phyloP scores from a whole-genome alignment of 1,284 basidiomycete genomes.

The Cutaneotrichosporon dermatis region DNA sequence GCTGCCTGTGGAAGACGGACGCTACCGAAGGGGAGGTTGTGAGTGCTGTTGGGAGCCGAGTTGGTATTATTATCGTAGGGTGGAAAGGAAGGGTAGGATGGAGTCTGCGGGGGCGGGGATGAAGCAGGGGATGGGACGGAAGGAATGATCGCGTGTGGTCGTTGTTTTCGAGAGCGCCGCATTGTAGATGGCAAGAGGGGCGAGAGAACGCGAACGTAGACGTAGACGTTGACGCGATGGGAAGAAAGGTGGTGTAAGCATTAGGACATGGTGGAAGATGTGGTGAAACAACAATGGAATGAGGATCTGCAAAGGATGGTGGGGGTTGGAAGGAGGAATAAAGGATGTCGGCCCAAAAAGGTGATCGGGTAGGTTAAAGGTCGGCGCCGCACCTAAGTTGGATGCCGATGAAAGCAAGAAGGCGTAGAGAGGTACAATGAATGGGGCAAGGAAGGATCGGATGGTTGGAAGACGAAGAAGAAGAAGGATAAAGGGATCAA shows the following conservation, averaged over 20 bases:
- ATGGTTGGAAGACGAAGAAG: too few relatives aligned
- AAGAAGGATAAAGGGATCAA: too few relatives aligned
- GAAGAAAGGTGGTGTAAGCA: neutral
- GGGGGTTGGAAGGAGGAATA: too few relatives aligned
- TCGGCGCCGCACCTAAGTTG: too few relatives aligned
- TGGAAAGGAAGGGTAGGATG: neutral
- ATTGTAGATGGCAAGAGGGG: neutral
- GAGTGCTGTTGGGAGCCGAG: neutral
- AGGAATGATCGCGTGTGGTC: neutral
- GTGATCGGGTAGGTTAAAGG: too few relatives aligned
- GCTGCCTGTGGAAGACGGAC: neutral
- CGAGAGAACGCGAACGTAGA: neutral
- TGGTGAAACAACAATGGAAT: neutral
- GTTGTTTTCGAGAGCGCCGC: neutral
- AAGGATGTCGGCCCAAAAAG: too few relatives aligned
- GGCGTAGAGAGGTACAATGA: too few relatives aligned
- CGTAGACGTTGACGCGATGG: neutral
- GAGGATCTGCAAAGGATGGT: neutral
- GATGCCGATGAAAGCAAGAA: too few relatives aligned
- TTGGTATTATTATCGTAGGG: neutral
- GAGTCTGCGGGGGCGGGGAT: neutral
- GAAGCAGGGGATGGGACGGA: neutral
- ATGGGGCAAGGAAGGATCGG: too few relatives aligned
- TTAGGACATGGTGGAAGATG: neutral
- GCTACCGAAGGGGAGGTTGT: constrained; percentile 3